Evolutionary conservation across 2,329 filamentous ascomycete genomes (phyloP), one percentile per base, ranked within the genome.

Genomic region (Phoma herbarum): DNA sequence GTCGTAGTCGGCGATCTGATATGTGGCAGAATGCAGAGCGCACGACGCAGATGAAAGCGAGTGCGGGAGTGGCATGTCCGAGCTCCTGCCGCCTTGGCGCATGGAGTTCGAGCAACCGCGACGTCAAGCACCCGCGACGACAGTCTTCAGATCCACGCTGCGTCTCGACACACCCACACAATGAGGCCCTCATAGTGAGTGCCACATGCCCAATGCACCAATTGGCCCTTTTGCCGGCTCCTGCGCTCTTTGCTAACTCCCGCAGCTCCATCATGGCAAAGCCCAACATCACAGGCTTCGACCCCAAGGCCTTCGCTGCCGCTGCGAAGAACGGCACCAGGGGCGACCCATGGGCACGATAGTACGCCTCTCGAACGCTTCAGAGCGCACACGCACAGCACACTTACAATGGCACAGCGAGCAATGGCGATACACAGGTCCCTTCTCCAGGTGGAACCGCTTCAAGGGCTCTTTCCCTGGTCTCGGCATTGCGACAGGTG

Each of bases 381-480:
- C 29, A 31, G 12, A 41, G 18, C 61, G 45, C 65, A 20, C 57
- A 22, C 10, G 10, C 37, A 18, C 35, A 41, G 18, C 23, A 55
- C 61, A 62, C 68, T 74, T 47, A 76, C 45, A 23, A 42, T 18
- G 41, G 29, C 23, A 44, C 77, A 99, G 95, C 75, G 95, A 99
- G 83, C 86, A 91, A 75, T 99, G 95, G 95, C 87, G 95, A 80
- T 97, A 97, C 84, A 88, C 86, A 33, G 95, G 94, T 64, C 89
- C 87, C 53, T 98, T 97, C 84, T 90, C 89, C 66, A 87, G 94
- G 71, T 90, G 84, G 82, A 96, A 97, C 82, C 90, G 95, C 70
- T 95, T 97, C 84, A 93, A 89, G 82, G 83, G 86, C 72, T 84
- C 88, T 64, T 92, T 99, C 77, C 95, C 95, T 35, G 95, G 95